phyloP scores from a whole-genome alignment of 2,329 filamentous ascomycete species.

The Pseudopyrenochaeta lycopersici region DNA sequence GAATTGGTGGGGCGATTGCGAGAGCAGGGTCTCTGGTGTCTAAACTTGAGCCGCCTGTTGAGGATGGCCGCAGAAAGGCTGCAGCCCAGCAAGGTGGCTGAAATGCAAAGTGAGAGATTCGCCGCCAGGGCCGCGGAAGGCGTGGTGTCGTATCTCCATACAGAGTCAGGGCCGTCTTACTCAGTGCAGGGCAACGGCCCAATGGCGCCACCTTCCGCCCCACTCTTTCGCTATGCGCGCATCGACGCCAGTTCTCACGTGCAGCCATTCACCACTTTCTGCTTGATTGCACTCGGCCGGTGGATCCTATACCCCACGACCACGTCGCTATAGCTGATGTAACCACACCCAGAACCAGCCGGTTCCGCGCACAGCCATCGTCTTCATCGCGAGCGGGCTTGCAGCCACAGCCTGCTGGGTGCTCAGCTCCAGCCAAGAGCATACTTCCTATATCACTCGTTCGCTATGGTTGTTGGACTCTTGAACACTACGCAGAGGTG shows the following conservation, averaged over 20 bases:
- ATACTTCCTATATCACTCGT: constrained; percentile 14
- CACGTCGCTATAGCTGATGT: constrained; percentile 11
- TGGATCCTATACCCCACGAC: constrained; percentile 2
- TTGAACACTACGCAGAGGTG: constrained; percentile 22
- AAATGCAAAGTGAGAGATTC: constrained; percentile 16
- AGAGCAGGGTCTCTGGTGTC: constrained; percentile 10
- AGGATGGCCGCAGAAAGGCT: constrained; percentile 22
- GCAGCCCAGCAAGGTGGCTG: constrained; percentile 25
- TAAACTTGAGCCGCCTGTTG: constrained; percentile 17
- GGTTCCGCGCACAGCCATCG: not conserved
- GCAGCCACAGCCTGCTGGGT: constrained; percentile 2
- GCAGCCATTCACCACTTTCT: constrained; percentile 5
- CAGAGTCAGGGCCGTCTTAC: constrained; percentile 19
- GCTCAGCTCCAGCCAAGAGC: constrained; percentile 1
- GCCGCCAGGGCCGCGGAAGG: constrained; percentile 17
- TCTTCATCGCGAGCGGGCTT: not conserved
- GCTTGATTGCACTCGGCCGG: not conserved
- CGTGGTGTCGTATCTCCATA: constrained; percentile 7
- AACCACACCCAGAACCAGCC: constrained; percentile 3
- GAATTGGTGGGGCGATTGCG: constrained; percentile 15
- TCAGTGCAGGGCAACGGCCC: constrained; percentile 18
- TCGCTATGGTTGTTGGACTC: constrained; percentile 23
- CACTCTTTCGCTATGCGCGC: constrained; percentile 13
- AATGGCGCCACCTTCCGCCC: constrained; percentile 14
- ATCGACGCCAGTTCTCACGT: constrained; percentile 17